These are phyloP conservation scores for Oryza longistaminata DNA, from an alignment of 176 grass and related monocot genomes.

Conservation along the genomic window DNA sequence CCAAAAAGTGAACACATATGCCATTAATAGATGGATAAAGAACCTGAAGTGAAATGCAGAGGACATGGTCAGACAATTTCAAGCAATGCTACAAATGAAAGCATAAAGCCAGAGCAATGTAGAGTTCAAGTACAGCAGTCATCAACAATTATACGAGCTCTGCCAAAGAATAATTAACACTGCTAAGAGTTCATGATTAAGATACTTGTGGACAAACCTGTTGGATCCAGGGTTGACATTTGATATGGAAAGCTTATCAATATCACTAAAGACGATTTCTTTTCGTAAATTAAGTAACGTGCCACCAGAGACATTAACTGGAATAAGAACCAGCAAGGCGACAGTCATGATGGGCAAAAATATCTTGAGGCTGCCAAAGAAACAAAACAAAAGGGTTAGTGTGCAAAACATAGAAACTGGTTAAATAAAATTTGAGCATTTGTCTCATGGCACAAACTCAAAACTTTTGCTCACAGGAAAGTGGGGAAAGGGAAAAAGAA, in stretches of 20 bases:
- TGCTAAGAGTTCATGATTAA: not conserved
- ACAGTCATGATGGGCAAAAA: constrained; percentile 71
- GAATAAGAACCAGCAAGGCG: constrained; percentile 83
- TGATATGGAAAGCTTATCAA: constrained; percentile 98
- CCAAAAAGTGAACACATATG: constrained; percentile 92
- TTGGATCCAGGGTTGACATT: constrained; percentile 88
- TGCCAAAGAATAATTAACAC: not conserved
- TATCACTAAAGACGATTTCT: constrained; percentile 74
- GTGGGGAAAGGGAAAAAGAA: not conserved
- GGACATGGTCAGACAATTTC: not conserved
- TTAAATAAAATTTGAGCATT: not conserved
- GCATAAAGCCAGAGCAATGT: not conserved
- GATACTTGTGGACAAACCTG: constrained; percentile 53
- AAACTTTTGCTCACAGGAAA: not conserved
- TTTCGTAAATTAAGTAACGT: constrained; percentile 72
- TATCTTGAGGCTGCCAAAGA: constrained; percentile 77
- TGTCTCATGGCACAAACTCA: not conserved
- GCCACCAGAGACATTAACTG: constrained; percentile 86
- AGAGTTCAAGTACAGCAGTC: not conserved
- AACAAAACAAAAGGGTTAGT: not conserved
- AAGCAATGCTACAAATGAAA: constrained; percentile 2
- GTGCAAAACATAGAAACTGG: not conserved
- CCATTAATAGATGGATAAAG: constrained; percentile 90
- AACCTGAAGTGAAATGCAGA: constrained; percentile 56
- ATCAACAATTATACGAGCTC: not conserved